Evolutionary conservation across 164 flowering plant species (phyloP).

Genomic region (Magnolia changhungtana): DNA sequence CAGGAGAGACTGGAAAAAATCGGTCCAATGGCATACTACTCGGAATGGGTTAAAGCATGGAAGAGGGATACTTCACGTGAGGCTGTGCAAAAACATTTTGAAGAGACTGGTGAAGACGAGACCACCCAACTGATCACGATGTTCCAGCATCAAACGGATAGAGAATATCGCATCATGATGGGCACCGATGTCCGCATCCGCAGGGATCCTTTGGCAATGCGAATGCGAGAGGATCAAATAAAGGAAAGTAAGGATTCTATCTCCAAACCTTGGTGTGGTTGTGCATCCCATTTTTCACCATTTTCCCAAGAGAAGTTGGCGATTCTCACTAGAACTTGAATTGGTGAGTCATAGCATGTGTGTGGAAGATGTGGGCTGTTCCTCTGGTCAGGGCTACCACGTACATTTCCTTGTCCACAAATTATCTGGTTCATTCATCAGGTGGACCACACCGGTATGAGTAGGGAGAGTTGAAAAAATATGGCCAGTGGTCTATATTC

Average conservation of each 20-base stretch:
- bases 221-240: conserved; percentile 90
- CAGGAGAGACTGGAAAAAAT: conserved; percentile 53
- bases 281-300: not conserved
- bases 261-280: not conserved
- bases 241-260: conserved; percentile 60
- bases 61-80: conserved; percentile 85
- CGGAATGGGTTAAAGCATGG: conserved; percentile 99
- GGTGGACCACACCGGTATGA: no score
- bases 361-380: no score
- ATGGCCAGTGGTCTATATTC: not conserved
- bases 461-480: no score
- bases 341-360: not conserved
- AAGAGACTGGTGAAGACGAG: conserved; percentile 99
- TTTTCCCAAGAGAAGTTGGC: not conserved
- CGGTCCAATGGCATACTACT: conserved; percentile 90
- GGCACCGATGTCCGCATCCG: conserved; percentile 82
- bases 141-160: conserved; percentile 81
- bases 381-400: no score
- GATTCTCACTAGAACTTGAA: not conserved
- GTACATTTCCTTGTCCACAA: no score
- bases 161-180: conserved; percentile 91
- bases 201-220: conserved; percentile 95
- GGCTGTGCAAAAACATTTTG: conserved; percentile 89
- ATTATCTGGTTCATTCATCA: no score
- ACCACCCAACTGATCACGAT: conserved; percentile 72